Evolutionary conservation across 768 basidiomycete genomes (phyloP), one percentile per base, ranked within the genome.

Genomic region (Russula emetica): DNA sequence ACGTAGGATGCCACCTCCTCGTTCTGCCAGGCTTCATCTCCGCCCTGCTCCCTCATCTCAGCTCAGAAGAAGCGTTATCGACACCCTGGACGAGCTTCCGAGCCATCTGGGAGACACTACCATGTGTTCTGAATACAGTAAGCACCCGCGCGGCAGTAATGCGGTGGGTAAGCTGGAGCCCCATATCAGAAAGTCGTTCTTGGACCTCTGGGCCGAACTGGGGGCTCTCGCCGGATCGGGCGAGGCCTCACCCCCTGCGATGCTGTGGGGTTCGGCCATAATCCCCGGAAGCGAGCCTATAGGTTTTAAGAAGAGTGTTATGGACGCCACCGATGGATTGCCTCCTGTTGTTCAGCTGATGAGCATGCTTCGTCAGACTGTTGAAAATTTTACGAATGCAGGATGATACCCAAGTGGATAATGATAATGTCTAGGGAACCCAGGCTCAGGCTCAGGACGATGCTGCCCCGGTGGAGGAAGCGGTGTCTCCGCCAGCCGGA

Each of bases 331-430:
- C 5, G 26, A 6, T 11, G 24, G 51, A 22, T n/a, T 24, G 49
- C 61, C 30, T 14, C 34, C 34, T 11, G 22, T 62, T 9, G 22
- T 42, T 5, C 55, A 52, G 40, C 18, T 62, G 28, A 57, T 57
- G 55, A 57, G 55, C 55, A 62, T 57, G 61, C 55, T 57, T 24
- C 55, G 55, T n/a, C 38, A 40, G 10, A 50, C 56, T 3, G 49
- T 50, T 13, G 61, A 57, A n/a, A 38, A 32, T 2, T 3, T 10
- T 44, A 18, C 61, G 22, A 34, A 28, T 11, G 3, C 47, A 40
- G 47, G 45, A 38, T 11, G 42, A 34, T 34, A 11, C 11, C 32
- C 34, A 18, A 26, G 36, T 16, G 49, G 30, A 36, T 9, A 44
- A n/a, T 9, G 42, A 20, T 44, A 3, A 20, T 26, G 14, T 16